A percentile compares a stretch with the other conserved stretches of the same genome.
Evolutionary conservation across 2,329 filamentous ascomycete genomes (phyloP).

Genomic region (Coniochaeta prunicola): DNA sequence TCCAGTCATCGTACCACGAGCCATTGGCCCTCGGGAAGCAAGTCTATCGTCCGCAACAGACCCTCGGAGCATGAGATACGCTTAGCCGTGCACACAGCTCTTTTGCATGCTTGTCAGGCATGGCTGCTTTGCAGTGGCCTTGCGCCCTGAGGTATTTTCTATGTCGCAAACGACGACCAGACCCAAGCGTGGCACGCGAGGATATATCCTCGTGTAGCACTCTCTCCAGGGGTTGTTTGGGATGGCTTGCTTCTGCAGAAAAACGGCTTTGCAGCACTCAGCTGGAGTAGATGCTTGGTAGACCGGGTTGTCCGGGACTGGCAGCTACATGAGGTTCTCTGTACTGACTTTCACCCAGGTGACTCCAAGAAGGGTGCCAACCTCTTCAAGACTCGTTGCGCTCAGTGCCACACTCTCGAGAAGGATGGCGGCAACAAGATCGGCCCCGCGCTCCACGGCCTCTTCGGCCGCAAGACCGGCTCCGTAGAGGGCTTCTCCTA

Average conservation of each 20-base stretch:
- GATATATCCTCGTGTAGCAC: neutral
- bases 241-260: neutral
- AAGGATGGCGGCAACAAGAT: conserved; percentile 92
- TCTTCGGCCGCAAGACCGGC: conserved; percentile 94
- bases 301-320: neutral
- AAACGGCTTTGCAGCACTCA: neutral
- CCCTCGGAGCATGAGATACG: neutral
- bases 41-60: neutral
- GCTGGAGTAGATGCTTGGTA: neutral
- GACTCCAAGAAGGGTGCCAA: conserved; percentile 93
- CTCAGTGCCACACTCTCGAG: conserved; percentile 97
- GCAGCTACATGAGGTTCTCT: too few relatives aligned
- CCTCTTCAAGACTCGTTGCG: conserved; percentile 99
- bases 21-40: conserved; percentile 4
- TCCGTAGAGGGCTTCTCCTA: conserved; percentile 89
- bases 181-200: neutral
- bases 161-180: neutral
- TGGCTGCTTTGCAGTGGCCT: neutral
- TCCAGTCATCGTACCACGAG: conserved; percentile 2
- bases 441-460: conserved; percentile 91
- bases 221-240: neutral
- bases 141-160: neutral
- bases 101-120: neutral
- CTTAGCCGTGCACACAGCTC: neutral
- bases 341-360: conserved; percentile 46